Evolutionary conservation across 257 asterid species (phyloP), one percentile per base, ranked within the genome.

Genomic region (Rubia yunnanensis): DNA sequence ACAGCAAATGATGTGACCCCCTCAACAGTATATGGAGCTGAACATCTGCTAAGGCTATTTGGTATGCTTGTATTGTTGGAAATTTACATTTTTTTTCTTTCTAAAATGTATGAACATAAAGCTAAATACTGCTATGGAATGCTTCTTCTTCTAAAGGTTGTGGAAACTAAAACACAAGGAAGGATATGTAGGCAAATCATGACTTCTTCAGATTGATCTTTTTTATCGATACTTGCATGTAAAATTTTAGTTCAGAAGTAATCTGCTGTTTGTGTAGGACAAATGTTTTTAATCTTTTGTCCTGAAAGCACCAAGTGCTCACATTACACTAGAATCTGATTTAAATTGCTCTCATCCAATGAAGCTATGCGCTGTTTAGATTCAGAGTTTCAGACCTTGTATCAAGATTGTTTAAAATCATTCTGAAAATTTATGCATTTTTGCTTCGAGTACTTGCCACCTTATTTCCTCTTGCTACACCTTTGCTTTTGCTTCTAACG

Each of bases 1-100:
- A 72, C 79, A 63, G 48, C 74, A 31, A 82, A 83, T 20, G 64
- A 74, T n/a, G 39, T 70, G 60, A n/a, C 84, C 63, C 95, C 95
- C 23, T 81, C 95, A 1, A 27, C 64, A 23, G 79, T 89, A 24
- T 89, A 86, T 70, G 96, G 96, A 68, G 95, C 96, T 20, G 95
- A 84, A 73, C 96, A 89, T 75, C 77, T 89, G 30, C 67, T 89
- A 59, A 79, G 96, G 72, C 90, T 89, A 53, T 86, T 89, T 48
- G 96, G 95, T 88, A 83, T 23, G 54, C 35, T 74, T 68, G 11
- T 60, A 52, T 2, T 56, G 46, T 62, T 55, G 13, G 32, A 13
- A 2, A 26, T 23, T 41, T 34, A 23, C 5, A 13, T 3, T 15
- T n/a, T 27, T 35, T n/a, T 53, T 32, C 6, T 35, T 66, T 17